phyloP scores from a whole-genome alignment of 2,329 filamentous ascomycete genomes.

The Pseudogymnoascus sp. region DNA sequence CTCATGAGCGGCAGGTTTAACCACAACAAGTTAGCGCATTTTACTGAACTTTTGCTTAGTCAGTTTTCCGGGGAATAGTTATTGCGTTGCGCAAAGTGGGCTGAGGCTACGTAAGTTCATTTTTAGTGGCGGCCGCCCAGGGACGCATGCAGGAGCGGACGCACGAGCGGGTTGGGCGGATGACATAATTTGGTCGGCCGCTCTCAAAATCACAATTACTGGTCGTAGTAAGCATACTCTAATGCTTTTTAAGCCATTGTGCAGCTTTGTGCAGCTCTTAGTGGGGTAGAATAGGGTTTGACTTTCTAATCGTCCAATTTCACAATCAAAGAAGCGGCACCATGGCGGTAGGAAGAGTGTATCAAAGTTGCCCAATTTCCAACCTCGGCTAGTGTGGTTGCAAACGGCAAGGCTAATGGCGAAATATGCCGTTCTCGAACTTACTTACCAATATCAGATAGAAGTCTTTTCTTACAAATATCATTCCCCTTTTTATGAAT shows the following conservation, averaged over 20 bases:
- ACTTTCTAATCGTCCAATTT: background rate
- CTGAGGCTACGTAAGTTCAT: background rate
- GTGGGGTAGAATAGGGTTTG: background rate
- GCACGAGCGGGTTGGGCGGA: background rate
- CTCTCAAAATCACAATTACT: background rate
- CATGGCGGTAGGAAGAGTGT: background rate
- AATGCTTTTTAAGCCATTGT: conserved; percentile 1
- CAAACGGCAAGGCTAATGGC: background rate
- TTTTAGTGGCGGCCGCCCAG: background rate
- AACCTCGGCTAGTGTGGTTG: background rate
- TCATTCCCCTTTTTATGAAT: background rate
- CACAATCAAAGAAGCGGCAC: background rate
- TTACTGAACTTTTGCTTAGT: background rate
- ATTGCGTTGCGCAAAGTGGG: background rate
- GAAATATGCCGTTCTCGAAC: background rate
- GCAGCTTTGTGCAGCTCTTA: background rate
- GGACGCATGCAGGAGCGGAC: conserved; percentile 4
- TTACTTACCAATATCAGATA: background rate
- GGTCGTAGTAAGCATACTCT: background rate
- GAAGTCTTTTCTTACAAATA: background rate
- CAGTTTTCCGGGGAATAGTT: background rate
- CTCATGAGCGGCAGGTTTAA: background rate
- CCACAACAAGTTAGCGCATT: background rate
- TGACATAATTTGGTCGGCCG: background rate
- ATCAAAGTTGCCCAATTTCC: background rate